Evolutionary conservation across 345 rosid genomes (phyloP).

Genomic region (Citrus sinensis): DVS_A1.0 CM039162.1:8407001-8407500

Average conservation of each 20-base stretch:
- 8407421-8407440: no score
- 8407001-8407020: conserved; percentile 51
- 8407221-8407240: background rate
- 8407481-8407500: no score
- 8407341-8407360: no score
- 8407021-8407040: conserved; percentile 80
- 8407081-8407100: conserved; percentile 18
- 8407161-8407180: background rate
- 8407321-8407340: no score
- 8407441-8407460: no score
- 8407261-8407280: no score
- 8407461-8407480: no score
- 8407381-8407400: no score
- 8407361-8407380: no score
- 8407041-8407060: conserved; percentile 89
- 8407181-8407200: background rate
- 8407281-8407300: background rate
- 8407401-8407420: no score
- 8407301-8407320: background rate
- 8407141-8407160: background rate
- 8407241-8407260: background rate
- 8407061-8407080: conserved; percentile 18
- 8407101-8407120: conserved; percentile 14
- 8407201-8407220: background rate
- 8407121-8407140: background rate